These are phyloP conservation scores for Halteria grandinella DNA, from an alignment of 73 alveolate species.

Conservation along the genomic window DNA sequence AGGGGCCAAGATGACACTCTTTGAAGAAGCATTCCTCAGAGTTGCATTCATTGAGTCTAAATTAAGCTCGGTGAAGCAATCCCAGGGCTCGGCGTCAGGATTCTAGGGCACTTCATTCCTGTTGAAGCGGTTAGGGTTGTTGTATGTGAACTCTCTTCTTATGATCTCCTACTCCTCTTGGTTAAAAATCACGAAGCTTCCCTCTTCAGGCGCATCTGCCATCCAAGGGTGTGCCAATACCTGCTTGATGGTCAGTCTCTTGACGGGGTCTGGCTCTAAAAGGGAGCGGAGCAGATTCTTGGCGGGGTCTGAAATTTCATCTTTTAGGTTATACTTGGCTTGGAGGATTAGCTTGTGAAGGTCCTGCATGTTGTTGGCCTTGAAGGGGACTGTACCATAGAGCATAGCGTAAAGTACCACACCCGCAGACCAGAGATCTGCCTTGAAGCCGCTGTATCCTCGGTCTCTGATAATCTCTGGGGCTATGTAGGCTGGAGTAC, in stretches of 20 bases:
- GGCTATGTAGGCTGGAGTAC: constrained; percentile 89
- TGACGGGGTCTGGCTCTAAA: constrained; percentile 71
- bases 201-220: constrained; percentile 32
- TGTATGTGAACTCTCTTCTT: constrained; percentile 40
- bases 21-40: constrained; percentile 59
- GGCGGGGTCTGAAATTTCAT: constrained; percentile 75
- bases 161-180: constrained; percentile 35
- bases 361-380: constrained; percentile 78
- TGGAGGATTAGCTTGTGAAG: constrained; percentile 66
- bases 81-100: constrained; percentile 60
- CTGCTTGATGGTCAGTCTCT: constrained; percentile 73
- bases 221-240: constrained; percentile 86
- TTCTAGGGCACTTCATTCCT: constrained; percentile 36
- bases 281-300: constrained; percentile 56
- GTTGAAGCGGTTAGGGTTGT: constrained; percentile 57
- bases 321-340: constrained; percentile 76
- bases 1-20: constrained; percentile 81
- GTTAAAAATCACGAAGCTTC: constrained; percentile 2
- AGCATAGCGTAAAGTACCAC: constrained; percentile 86
- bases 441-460: constrained; percentile 76
- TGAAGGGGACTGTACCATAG: constrained; percentile 85
- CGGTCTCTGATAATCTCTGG: constrained; percentile 80
- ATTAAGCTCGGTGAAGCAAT: constrained; percentile 50
- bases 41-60: constrained; percentile 51
- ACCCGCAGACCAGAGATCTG: constrained; percentile 87